phyloP scores from a whole-genome alignment of 2,329 filamentous ascomycete genomes.

The Fusarium incarnatum region DNA sequence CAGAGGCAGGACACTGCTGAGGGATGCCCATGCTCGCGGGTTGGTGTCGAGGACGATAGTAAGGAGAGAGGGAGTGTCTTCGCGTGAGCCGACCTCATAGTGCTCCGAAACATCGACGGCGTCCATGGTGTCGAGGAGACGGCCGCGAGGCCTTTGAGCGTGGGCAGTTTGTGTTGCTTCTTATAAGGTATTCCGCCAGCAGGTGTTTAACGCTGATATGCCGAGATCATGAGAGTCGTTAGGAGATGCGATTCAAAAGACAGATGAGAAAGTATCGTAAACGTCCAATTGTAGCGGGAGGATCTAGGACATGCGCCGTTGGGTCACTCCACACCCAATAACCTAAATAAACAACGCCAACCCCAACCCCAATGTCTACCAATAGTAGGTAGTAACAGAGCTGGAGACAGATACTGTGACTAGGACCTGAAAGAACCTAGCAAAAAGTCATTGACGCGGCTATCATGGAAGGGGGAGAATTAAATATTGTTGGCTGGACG shows the following conservation, averaged over 20 bases:
- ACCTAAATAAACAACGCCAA: conserved; percentile 8
- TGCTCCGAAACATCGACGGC: conserved; percentile 69
- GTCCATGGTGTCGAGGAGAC: conserved; percentile 57
- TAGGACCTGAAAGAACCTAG: neutral
- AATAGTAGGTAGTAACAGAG: neutral
- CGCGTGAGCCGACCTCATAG: conserved; percentile 66
- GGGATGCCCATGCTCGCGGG: conserved; percentile 89
- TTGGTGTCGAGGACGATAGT: conserved; percentile 96
- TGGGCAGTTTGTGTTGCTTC: neutral
- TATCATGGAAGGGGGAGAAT: conserved; percentile 8
- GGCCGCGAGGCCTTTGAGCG: conserved; percentile 51
- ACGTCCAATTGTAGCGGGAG: conserved; percentile 11
- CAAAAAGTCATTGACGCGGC: conserved; percentile 2
- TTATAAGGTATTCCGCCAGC: neutral
- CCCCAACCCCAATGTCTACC: neutral
- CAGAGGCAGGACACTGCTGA: conserved; percentile 79
- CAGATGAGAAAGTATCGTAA: conserved; percentile 14
- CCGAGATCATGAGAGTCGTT: neutral
- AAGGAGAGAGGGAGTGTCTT: conserved; percentile 81
- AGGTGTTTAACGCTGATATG: neutral
- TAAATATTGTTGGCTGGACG: conserved; percentile 17
- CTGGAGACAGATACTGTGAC: neutral
- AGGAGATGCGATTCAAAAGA: conserved; percentile 12
- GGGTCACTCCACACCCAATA: neutral
- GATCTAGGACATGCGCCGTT: conserved; percentile 2